These are phyloP conservation scores for Erythrobasidium hasegawianum DNA, from an alignment of 1,284 basidiomycete species.

Conservation along the genomic window DNA sequence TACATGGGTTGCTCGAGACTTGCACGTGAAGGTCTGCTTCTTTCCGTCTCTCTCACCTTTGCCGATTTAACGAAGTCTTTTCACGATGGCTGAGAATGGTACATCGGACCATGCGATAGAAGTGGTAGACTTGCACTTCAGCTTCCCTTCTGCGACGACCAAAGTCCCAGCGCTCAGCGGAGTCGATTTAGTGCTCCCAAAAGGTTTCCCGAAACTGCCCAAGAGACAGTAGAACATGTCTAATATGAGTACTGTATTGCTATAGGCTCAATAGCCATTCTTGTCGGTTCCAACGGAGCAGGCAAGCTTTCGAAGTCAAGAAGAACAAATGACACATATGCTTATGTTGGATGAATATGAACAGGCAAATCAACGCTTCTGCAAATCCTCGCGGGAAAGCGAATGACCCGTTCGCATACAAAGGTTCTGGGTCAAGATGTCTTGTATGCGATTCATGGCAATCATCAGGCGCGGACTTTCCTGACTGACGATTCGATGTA, in stretches of 20 bases:
- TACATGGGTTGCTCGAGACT: no score
- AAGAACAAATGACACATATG: no score
- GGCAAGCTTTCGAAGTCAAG: slow-evolving; percentile 54
- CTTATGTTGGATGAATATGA: slow-evolving; percentile 10
- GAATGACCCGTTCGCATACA: slow-evolving; percentile 64
- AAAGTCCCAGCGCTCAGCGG: slow-evolving; percentile 57
- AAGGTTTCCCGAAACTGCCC: slow-evolving; percentile 50
- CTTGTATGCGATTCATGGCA: slow-evolving; percentile 52
- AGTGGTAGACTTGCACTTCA: slow-evolving; percentile 62
- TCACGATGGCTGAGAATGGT: slow-evolving; percentile 11
- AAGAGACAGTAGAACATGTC: no score
- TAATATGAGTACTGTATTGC: no score
- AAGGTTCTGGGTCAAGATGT: slow-evolving; percentile 76
- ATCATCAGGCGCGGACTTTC: neutral
- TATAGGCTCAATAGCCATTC: slow-evolving; percentile 63
- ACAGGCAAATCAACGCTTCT: slow-evolving; percentile 91
- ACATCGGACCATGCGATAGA: slow-evolving; percentile 52
- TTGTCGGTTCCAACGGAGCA: slow-evolving; percentile 79
- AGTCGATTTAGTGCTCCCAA: slow-evolving; percentile 63
- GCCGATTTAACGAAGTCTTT: no score
- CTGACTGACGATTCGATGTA: neutral
- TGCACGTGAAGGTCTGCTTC: no score
- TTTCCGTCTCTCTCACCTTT: no score
- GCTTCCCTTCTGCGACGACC: slow-evolving; percentile 52
- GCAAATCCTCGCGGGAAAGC: slow-evolving; percentile 89